phyloP scores from a whole-genome alignment of 75 land plant genomes.

The Ceratopteris richardii region DNA sequence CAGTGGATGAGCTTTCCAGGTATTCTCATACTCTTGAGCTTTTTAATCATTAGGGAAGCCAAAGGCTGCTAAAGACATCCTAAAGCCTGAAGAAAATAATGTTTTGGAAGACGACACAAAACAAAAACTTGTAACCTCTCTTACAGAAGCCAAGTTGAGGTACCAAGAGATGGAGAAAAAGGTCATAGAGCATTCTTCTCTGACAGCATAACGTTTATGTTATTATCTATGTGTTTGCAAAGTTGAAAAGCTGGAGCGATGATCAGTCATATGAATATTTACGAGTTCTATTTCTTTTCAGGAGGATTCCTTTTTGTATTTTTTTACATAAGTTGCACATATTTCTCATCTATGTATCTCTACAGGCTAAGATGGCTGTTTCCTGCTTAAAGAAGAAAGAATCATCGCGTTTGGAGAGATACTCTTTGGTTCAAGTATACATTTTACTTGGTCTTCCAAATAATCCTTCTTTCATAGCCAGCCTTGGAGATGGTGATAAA shows the following conservation, averaged over 20 bases:
- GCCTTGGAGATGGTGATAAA: background rate
- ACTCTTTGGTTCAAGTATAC: background rate
- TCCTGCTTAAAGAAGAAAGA: background rate
- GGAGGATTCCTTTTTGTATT: no score
- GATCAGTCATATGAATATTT: no score
- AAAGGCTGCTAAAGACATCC: background rate
- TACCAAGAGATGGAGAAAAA: background rate
- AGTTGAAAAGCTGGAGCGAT: no score
- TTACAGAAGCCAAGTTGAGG: background rate
- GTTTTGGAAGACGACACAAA: background rate
- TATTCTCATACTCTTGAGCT: no score
- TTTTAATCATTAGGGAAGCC: slow-evolving; percentile 3
- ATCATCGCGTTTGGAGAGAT: background rate
- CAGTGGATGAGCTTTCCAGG: no score
- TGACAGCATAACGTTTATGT: background rate
- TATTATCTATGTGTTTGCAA: no score
- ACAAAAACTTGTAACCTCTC: background rate
- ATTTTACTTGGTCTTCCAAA: slow-evolving; percentile 2
- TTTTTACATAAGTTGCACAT: no score
- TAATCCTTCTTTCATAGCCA: background rate
- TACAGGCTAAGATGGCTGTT: background rate
- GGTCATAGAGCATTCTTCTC: background rate
- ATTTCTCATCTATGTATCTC: no score
- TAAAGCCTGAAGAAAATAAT: background rate
- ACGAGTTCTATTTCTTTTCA: no score